Percentiles rank a stretch among this genome's conserved stretches.
These are phyloP conservation scores for Wickerhamiella allomyrinae DNA, from an alignment of 805 yeast genomes.

Conservation along the genomic window DNA sequence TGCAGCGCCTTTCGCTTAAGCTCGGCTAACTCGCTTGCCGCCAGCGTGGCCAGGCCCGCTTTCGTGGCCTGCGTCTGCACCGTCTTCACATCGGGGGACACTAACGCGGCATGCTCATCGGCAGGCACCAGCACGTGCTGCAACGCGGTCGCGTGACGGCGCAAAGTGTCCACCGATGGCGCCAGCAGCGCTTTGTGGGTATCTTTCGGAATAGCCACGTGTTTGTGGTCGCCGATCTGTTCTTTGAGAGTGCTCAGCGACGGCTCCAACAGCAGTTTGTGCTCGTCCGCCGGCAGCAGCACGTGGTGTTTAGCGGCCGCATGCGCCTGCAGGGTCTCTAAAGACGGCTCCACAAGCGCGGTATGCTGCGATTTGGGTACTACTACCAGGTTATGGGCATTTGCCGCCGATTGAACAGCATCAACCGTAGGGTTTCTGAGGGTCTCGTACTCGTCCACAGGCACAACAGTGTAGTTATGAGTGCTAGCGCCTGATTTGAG, in stretches of 20 bases:
- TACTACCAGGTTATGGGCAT: conserved; percentile 10
- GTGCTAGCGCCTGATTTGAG: not conserved
- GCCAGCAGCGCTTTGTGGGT: conserved; percentile 1
- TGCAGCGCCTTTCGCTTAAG: conserved; percentile 8
- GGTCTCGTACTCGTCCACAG: not conserved
- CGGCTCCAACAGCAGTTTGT: not conserved
- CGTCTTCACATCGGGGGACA: conserved; percentile 21
- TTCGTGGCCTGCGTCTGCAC: conserved; percentile 8
- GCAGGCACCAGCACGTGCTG: conserved; percentile 16
- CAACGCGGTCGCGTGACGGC: conserved; percentile 10
- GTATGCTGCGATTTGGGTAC: conserved; percentile 13
- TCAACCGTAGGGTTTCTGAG: not conserved
- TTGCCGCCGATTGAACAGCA: not conserved
- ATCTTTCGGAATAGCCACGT: not conserved
- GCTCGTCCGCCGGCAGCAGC: conserved; percentile 1
- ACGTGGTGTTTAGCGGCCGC: conserved; percentile 1
- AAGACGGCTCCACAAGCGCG: conserved; percentile 6
- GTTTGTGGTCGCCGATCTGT: conserved; percentile 2
- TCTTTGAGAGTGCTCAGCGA: not conserved
- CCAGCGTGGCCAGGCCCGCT: conserved; percentile 7
- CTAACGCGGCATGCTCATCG: conserved; percentile 10
- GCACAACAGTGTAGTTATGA: not conserved
- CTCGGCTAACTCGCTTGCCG: conserved; percentile 20
- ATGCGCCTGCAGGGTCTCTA: conserved; percentile 1
- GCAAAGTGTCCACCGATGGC: conserved; percentile 5